A percentile compares a stretch with the other conserved stretches of the same genome.
phyloP scores from a whole-genome alignment of 208 protist genomes.

The Trypanosoma platydactyli region DNA sequence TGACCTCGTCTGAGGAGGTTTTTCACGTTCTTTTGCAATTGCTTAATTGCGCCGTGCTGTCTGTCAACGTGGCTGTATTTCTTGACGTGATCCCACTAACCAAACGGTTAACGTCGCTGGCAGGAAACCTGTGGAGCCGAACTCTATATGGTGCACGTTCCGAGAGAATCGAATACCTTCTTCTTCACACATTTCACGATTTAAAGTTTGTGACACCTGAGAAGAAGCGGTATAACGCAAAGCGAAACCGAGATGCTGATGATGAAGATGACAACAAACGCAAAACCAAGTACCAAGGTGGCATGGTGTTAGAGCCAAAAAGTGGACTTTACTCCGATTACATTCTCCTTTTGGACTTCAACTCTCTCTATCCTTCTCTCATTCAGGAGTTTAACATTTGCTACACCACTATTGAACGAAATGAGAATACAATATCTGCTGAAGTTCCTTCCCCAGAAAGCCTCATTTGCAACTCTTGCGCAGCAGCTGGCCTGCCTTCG shows the following conservation, averaged over 20 bases:
- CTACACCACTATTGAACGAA: slow-evolving; percentile 97
- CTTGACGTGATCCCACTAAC: slow-evolving; percentile 97
- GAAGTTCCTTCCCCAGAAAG: slow-evolving; percentile 70
- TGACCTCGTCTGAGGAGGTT: slow-evolving; percentile 43
- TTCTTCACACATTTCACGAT: slow-evolving; percentile 96
- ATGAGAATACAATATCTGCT: slow-evolving; percentile 37
- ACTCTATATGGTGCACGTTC: slow-evolving; percentile 94
- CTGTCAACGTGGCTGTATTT: slow-evolving; percentile 88
- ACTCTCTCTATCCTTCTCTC: slow-evolving; percentile 99
- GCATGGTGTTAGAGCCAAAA: slow-evolving; percentile 98
- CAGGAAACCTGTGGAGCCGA: slow-evolving; percentile 96
- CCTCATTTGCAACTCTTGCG: slow-evolving; percentile 79
- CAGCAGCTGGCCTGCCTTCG: slow-evolving; percentile 42
- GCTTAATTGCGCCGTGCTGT: slow-evolving; percentile 76
- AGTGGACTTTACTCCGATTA: slow-evolving; percentile 98
- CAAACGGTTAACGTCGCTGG: slow-evolving; percentile 96
- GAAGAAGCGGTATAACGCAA: slow-evolving; percentile 77
- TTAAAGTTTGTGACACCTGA: slow-evolving; percentile 96
- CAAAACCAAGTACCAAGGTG: slow-evolving; percentile 92
- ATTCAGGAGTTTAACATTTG: slow-evolving; percentile 99
- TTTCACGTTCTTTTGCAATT: slow-evolving; percentile 73
- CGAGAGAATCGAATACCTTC: slow-evolving; percentile 98
- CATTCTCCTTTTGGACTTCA: slow-evolving; percentile 99
- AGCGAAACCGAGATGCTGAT: slow-evolving; percentile 48
- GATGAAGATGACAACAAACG: slow-evolving; percentile 75